Evolutionary conservation across 768 basidiomycete genomes (phyloP), one percentile per base, ranked within the genome.

Genomic region (Mycena capillaripes): DNA sequence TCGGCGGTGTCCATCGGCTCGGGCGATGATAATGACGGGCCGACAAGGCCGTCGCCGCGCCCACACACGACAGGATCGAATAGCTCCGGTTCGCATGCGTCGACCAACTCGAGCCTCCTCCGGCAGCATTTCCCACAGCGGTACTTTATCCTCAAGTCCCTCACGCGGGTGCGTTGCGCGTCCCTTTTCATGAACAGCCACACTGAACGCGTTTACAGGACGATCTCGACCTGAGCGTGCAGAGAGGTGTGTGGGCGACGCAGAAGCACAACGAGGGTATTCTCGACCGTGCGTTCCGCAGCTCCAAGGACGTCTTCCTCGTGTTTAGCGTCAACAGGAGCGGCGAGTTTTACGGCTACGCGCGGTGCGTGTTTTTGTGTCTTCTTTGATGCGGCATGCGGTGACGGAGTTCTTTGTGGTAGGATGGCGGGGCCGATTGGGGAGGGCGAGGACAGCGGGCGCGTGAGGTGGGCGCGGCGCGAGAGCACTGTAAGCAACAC

Each of bases 281-380:
- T 57, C 85, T 98, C 21, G 96, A 98, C 75, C 95, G 95, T 79
- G 97, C 97, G 0, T 99, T 86, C 81, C 91, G 97, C 21, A 98
- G 95, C 4, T 93, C 93, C 72, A 88, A 89, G 73, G 94, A 97
- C 27, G 97, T 98, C 7, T 94, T 87, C 77, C 87, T 98, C 52
- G 91, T 99, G 68, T 98, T 98, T 76, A 90, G 96, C 38, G 97
- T 94, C 21, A 98, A 98, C 82, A 95, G 93, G 79, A 94, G 93
- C 66, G 96, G 97, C 42, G 95, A 96, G 80, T 99, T 98, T 79
- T 98, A 93, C 77, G 97, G 97, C 23, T 97, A 95, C 79, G 97
- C 95, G 14, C 91, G 88, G 91, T 96, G 82, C 71, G 85, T 30
- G n/a, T 44, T 63, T 25, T 16, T 17, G 3, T 23, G 17, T 19